These are phyloP conservation scores for Trametes coccinea DNA, from an alignment of 768 basidiomycete species.

Conservation along the genomic window DNA sequence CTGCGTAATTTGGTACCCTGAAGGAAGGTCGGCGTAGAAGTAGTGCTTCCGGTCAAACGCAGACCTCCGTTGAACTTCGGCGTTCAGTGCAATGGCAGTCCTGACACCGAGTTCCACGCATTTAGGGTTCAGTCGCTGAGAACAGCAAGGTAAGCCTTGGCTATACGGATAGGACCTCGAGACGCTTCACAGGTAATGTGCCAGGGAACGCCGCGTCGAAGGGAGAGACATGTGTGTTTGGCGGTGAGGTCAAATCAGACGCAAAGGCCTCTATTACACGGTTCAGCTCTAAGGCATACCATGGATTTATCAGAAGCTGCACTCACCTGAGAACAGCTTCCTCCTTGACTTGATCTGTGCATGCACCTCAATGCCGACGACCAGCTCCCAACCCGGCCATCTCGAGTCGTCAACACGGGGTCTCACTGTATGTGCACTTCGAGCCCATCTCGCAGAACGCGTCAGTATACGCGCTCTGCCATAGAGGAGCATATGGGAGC, in stretches of 20 bases:
- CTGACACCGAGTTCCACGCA: conserved; percentile 80
- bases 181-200: conserved; percentile 74
- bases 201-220: conserved; percentile 95
- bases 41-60: conserved; percentile 98
- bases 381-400: conserved; percentile 87
- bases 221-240: conserved; percentile 72
- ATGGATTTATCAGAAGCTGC: background rate
- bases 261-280: conserved; percentile 40
- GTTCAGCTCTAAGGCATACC: background rate
- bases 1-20: conserved; percentile 97
- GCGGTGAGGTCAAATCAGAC: conserved; percentile 47
- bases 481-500: conserved; percentile 22
- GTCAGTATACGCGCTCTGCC: conserved; percentile 16
- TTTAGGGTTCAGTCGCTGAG: conserved; percentile 59
- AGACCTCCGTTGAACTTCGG: conserved; percentile 64
- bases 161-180: background rate
- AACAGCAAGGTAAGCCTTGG: conserved; percentile 7
- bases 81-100: conserved; percentile 75
- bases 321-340: conserved; percentile 85
- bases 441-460: background rate
- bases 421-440: conserved; percentile 18
- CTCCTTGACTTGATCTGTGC: conserved; percentile 85
- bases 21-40: conserved; percentile 92
- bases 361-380: conserved; percentile 95
- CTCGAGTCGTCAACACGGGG: conserved; percentile 32